Base-by-base conservation (phyloP, 2,329 filamentous ascomycete genomes). In the Beauveria asiatica region DNA sequence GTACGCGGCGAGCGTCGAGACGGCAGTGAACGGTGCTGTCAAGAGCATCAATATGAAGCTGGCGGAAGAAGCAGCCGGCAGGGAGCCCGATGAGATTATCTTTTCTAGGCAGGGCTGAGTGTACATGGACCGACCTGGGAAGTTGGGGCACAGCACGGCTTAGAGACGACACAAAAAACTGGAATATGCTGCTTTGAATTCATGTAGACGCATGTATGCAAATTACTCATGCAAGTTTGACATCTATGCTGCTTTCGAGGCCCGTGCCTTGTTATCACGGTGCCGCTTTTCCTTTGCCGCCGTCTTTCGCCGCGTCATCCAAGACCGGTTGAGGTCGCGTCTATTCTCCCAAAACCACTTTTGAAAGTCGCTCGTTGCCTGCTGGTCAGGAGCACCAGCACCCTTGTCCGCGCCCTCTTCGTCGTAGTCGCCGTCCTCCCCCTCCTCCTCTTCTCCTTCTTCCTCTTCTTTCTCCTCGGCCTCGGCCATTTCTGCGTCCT, bases 281-380 rank as follows among this genome's bases (percentile, higher is more conserved):
- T 87, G 85, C 52, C 85, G 77, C 75, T 84, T 86, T 71, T 87
- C 83, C 77, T 89, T 89, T 37, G 80, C 77, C 4, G 77, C 84
- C 62, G 78, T 73, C 75, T 86, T 87, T 64, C 83, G 78, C 60
- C 85, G 76, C 69, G 78, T 81, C 75, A 85, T 86, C 86, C 86
- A 89, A 16, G 83, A 82, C 57, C 81, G 74, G 68, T 87, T 88
- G 57, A 86, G 74, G 44, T 88, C 82, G 1, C 85, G 80, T 17
- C 86, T 75, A 63, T 86, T 82, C 65, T 87, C 82, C 80, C 84
- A 88, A 71, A 89, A 89, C 79, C 83, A 86, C 60, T 83, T 80
- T 68, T 85, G 82, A 66, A 87, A 87, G 63, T 86, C 82, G 49
- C 74, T 80, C 5, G 71, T 75, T 2, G 69, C 67, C 10, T 70